phyloP scores from a whole-genome alignment of 179 eudicot genomes.

The Heliamphora pulchella region DNA sequence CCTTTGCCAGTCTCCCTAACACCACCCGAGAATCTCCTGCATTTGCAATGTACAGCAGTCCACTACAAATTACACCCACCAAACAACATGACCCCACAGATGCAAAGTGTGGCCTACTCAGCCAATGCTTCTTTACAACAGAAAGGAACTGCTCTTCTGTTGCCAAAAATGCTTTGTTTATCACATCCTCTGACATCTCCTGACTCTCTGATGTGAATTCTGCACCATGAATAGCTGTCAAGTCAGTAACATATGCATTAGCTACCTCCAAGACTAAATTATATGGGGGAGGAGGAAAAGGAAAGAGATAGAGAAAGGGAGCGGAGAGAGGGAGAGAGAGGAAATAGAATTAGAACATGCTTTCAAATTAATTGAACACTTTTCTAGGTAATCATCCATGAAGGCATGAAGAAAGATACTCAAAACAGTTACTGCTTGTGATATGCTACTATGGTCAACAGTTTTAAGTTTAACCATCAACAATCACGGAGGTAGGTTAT shows the following conservation, averaged over 20 bases:
- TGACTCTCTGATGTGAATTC: conserved; percentile 42
- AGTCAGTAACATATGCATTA: conserved; percentile 31
- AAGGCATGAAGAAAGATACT: background rate
- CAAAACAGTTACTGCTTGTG: background rate
- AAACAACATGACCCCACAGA: conserved; percentile 96
- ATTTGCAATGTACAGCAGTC: conserved; percentile 76
- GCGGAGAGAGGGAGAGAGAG: background rate
- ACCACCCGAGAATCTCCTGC: conserved; percentile 94
- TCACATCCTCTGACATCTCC: conserved; percentile 77
- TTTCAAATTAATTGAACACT: background rate
- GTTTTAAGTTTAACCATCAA: background rate
- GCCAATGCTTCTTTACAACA: conserved; percentile 75
- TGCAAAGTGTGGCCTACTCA: conserved; percentile 73
- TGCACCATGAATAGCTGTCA: conserved; percentile 39
- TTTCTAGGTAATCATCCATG: background rate
- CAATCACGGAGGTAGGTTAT: background rate
- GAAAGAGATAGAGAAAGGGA: background rate
- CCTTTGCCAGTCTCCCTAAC: conserved; percentile 69
- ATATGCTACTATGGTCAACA: background rate
- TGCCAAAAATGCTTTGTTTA: conserved; percentile 83
- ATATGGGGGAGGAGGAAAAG: background rate
- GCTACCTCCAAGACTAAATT: conserved; percentile 12
- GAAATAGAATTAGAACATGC: background rate
- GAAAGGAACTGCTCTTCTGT: conserved; percentile 88
- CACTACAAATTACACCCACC: conserved; percentile 72